Base-by-base conservation (phyloP, 192 early-diverging fungal species). In the Mortierella alpina region DNA sequence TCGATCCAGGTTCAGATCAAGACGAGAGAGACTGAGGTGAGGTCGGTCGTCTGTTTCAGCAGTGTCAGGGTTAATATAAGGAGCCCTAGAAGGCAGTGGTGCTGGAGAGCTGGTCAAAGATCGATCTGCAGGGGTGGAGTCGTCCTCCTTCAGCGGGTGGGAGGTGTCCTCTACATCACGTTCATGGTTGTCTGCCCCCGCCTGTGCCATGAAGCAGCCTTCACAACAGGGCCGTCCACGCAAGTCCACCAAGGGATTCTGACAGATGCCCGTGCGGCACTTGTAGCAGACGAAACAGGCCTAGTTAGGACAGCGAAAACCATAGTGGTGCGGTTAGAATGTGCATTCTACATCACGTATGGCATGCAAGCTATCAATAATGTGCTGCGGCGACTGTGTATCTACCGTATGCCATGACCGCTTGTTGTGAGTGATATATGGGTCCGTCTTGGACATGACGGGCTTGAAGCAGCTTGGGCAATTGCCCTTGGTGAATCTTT, bases 171-270 rank as follows among this genome's bases (percentile, higher is more conserved):
- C 31, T 31, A 31, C 31, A 31, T 31, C 31, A 31, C 31, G 31
- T 31, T 31, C 31, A 31, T 56, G 52, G 22, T 60, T 40, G 46
- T 66, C 63, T 31, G 56, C 12, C 54, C 62, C 83, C 48, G 75
- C 54, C 48, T 86, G 82, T 7, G 73, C 68, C 69, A 84, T 84
- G 41, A 88, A 60, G 55, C 86, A 88, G 13, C 68, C 58, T 51
- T 85, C 84, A 62, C 86, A 88, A 15, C 86, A 88, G 15, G 86
- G 86, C 46, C 80, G 72, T 53, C 84, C 82, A 13, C 55, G 40
- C 13, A 88, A 54, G 46, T 88, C 86, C 5, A 88, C 84, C 79
- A 88, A 63, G 15, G 86, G 86, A 9, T 72, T 66, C n/a, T 72
- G 55, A 0, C 70, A 66, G 12, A 88, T 15, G 40, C 74, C 68